Base-by-base conservation (phyloP, 768 basidiomycete genomes). In the Cystofilobasidium macerans region DNA sequence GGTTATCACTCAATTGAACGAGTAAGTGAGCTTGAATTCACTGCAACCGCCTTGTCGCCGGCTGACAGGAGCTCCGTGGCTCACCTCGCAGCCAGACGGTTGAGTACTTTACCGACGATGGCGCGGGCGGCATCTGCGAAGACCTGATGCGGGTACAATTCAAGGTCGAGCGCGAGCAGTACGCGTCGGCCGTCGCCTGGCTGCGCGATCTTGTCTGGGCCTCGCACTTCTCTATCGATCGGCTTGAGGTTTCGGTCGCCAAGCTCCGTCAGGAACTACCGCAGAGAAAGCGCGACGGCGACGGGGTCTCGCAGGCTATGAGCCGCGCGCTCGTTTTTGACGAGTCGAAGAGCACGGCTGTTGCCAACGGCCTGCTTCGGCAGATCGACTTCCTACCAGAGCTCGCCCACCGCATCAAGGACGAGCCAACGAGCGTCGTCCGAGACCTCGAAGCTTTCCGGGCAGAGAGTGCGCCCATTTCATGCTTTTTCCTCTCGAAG, bases 221-320 rank as follows among this genome's bases (percentile, higher is more conserved):
- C 42, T 80, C 83, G 45, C 78, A 85, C 66, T 93, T 93, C 62
- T 66, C 62, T 28, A 70, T 70, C 28, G 75, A 76, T 8, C 64
- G 75, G 74, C 75, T 30, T 61, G 84, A 86, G 71, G 84, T 98
- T 58, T 84, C 84, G 32, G 80, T 88, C 54, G 89, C 91, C 20
- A 97, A 95, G 76, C 83, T 89, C 28, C 84, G 87, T 51, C 94
- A 97, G 74, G 85, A 85, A 24, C 80, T 99, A 36, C 94, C 95
- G 2, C 86, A 91, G 73, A 78, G 88, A 71, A 98, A 97, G 79
- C 83, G 95, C 43, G 86, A 89, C 73, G 94, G 92, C 16, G 83
- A 78, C 72, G 86, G 82, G 33, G 87, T 98, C 14, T 79, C 91
- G 54, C 80, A 81, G 13, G 86, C 90, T 11, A 77, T 90, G 35